A percentile compares a stretch with the other conserved stretches of the same genome.
Evolutionary conservation across 208 protist species (phyloP).

Genomic region (Leishmania braziliensis): DNA sequence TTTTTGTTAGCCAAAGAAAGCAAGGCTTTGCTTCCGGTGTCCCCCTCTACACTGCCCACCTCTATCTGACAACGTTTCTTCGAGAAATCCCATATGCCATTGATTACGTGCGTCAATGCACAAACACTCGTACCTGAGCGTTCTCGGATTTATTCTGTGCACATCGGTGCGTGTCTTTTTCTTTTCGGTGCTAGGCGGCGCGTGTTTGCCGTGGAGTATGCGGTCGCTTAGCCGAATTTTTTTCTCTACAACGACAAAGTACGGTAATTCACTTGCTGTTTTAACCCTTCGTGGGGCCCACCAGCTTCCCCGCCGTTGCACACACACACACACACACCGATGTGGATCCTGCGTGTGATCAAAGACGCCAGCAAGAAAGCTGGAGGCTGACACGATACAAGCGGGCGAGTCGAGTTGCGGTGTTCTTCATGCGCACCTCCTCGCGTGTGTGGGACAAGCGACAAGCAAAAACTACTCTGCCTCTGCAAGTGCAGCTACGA

Average conservation of each 20-base stretch:
- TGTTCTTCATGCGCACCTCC: background rate
- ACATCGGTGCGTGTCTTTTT: no score
- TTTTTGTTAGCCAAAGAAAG: background rate
- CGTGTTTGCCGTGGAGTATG: background rate
- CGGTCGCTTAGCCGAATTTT: background rate
- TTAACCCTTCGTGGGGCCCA: background rate
- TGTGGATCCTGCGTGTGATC: background rate
- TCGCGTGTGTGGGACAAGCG: background rate
- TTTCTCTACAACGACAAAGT: no score
- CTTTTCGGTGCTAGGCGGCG: background rate
- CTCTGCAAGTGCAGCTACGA: background rate
- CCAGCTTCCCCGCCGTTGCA: background rate
- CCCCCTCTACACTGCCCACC: background rate
- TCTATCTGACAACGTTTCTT: background rate
- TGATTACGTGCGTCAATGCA: background rate
- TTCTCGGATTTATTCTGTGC: background rate
- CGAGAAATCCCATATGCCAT: background rate
- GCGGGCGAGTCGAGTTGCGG: background rate
- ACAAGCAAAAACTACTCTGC: background rate
- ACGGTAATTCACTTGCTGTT: background rate
- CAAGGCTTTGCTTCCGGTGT: background rate
- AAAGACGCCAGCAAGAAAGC: background rate
- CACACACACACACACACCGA: background rate
- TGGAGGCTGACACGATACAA: background rate
- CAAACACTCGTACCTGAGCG: background rate